Conservation (phyloP, 179 eudicot species). For the Silene vulgaris region DNA sequence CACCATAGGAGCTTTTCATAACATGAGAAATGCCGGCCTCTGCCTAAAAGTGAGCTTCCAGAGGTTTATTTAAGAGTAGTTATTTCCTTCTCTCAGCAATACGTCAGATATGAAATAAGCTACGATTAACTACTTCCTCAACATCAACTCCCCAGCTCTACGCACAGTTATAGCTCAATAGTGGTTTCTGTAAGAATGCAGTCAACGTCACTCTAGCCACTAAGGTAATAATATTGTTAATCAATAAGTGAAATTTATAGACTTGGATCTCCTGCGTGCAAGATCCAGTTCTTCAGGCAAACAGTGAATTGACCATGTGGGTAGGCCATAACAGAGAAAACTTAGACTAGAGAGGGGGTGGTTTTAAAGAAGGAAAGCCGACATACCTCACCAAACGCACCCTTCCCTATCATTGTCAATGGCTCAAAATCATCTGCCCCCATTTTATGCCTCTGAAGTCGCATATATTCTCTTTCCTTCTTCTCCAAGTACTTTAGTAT, state of each 20-base stretch:
- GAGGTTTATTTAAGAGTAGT: not conserved
- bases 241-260: not conserved
- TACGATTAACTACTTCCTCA: not conserved
- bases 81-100: not conserved
- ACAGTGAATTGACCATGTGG: not conserved
- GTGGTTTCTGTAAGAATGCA: not conserved
- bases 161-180: not conserved
- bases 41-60: not conserved
- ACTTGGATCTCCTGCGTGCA: not conserved
- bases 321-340: not conserved
- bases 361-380: not conserved
- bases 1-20: no score
- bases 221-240: not conserved
- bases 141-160: not conserved
- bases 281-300: conserved; percentile 6
- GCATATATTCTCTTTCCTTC: conserved; percentile 96
- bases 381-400: conserved; percentile 97
- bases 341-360: not conserved
- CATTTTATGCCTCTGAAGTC: conserved; percentile 95
- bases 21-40: no score
- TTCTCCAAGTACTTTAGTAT: conserved; percentile 76
- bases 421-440: conserved; percentile 91
- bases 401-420: conserved; percentile 93
- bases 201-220: not conserved
- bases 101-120: not conserved